These are phyloP conservation scores for Kodamaea alishanica DNA, from an alignment of 1,139 yeast species.

Conservation along the genomic window DNA sequence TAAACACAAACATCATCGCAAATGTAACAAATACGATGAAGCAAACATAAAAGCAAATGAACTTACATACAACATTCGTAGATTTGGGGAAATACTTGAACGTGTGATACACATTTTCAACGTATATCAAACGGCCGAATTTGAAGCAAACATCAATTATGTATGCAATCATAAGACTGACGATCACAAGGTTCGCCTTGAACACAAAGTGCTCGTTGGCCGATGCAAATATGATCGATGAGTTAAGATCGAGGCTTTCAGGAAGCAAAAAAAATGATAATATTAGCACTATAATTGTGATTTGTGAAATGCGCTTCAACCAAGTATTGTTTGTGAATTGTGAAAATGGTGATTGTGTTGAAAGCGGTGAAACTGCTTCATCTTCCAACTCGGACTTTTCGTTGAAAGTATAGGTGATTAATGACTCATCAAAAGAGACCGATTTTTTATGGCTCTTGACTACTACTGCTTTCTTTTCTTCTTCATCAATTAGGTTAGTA, in stretches of 20 bases:
- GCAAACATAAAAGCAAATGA: conserved; percentile 25
- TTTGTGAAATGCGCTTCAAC: conserved; percentile 7
- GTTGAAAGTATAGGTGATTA: conserved; percentile 15
- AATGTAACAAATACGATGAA: conserved; percentile 15
- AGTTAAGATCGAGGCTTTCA: conserved; percentile 15
- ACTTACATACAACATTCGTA: conserved; percentile 17
- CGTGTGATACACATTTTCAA: conserved; percentile 12
- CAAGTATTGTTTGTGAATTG: conserved; percentile 3
- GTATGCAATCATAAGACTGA: conserved; percentile 18
- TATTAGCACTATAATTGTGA: conserved; percentile 1
- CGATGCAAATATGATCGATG: conserved; percentile 15
- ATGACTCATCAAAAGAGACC: conserved; percentile 18
- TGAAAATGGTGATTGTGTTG: background rate
- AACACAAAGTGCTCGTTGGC: conserved; percentile 10
- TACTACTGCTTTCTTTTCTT: conserved; percentile 2
- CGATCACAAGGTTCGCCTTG: conserved; percentile 24
- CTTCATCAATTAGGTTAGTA: conserved; percentile 3
- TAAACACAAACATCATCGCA: conserved; percentile 16
- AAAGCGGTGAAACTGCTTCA: background rate
- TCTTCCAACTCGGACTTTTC: background rate
- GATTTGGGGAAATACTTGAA: conserved; percentile 13
- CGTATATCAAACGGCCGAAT: conserved; percentile 13
- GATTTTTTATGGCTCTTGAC: conserved; percentile 12
- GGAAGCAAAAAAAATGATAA: conserved; percentile 15
- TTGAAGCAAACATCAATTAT: conserved; percentile 11